phyloP scores from a whole-genome alignment of 2,329 filamentous ascomycete species.

The Claviceps fusiformis region DNA sequence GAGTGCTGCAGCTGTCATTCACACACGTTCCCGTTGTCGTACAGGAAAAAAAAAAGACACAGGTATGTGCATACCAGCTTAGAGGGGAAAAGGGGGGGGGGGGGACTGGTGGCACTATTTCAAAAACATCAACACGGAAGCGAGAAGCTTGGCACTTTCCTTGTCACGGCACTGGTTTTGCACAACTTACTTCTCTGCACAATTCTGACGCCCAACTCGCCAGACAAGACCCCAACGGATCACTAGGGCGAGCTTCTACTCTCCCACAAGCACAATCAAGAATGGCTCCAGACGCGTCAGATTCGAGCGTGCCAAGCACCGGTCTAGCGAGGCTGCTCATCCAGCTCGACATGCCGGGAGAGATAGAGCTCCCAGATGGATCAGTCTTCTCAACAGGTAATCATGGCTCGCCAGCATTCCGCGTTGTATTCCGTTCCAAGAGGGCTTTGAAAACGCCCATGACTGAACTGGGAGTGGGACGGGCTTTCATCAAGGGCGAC shows the following conservation, averaged over 20 bases:
- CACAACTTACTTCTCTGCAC: neutral
- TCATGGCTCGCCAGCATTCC: neutral
- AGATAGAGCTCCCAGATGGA: slow-evolving; percentile 1
- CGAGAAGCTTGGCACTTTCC: neutral
- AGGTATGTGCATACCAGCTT: neutral
- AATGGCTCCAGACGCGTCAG: neutral
- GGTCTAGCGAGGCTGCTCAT: neutral
- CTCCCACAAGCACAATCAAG: neutral
- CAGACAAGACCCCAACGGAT: neutral
- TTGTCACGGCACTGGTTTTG: neutral
- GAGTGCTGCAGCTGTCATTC: neutral
- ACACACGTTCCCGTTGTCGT: neutral
- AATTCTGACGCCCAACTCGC: too few relatives aligned
- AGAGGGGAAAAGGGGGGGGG: neutral
- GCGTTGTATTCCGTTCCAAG: neutral
- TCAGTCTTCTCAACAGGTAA: neutral
- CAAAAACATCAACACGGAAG: neutral
- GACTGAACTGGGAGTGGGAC: neutral
- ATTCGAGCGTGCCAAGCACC: neutral
- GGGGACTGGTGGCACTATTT: neutral
- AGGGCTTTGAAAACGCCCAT: neutral
- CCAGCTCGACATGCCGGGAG: neutral
- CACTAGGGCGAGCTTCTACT: neutral
- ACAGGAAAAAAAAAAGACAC: neutral
- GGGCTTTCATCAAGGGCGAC: slow-evolving; percentile 1